phyloP scores from a whole-genome alignment of 2,329 filamentous ascomycete genomes.

The Lachnellula suecica region DNA sequence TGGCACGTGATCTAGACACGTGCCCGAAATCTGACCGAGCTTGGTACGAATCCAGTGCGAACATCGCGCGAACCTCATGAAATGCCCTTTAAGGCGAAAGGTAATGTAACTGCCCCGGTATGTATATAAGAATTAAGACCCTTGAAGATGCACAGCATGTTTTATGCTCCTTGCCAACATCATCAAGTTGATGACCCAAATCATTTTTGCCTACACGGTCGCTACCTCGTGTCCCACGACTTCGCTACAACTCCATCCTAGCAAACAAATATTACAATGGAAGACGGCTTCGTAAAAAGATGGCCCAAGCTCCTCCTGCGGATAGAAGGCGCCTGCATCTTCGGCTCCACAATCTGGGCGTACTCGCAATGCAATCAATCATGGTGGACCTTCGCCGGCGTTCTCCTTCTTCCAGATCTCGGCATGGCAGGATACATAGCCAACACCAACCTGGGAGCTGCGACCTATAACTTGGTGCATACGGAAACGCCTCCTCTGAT shows the following conservation, averaged over 20 bases:
- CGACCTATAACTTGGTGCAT: constrained; percentile 1
- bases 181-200: too few species aligned
- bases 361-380: constrained; percentile 2
- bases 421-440: constrained; percentile 4
- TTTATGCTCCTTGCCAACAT: too few species aligned
- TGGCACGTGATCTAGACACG: too few species aligned
- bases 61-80: too few species aligned
- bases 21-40: too few species aligned
- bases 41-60: too few species aligned
- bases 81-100: too few species aligned
- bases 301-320: neutral
- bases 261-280: neutral
- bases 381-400: constrained; percentile 3
- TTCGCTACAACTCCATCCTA: neutral
- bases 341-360: constrained; percentile 4
- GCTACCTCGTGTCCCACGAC: too few species aligned
- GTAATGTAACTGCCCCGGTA: too few species aligned
- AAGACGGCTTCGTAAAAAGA: neutral
- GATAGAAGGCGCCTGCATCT: constrained; percentile 1
- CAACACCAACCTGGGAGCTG: neutral
- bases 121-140: too few species aligned
- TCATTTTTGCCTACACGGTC: too few species aligned
- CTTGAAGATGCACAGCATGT: too few species aligned
- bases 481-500: constrained; percentile 4
- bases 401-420: neutral